A percentile compares a stretch with the other conserved stretches of the same genome.
Conservation (phyloP, 2,329 filamentous ascomycete species). For the Fusarium proliferatum region DNA sequence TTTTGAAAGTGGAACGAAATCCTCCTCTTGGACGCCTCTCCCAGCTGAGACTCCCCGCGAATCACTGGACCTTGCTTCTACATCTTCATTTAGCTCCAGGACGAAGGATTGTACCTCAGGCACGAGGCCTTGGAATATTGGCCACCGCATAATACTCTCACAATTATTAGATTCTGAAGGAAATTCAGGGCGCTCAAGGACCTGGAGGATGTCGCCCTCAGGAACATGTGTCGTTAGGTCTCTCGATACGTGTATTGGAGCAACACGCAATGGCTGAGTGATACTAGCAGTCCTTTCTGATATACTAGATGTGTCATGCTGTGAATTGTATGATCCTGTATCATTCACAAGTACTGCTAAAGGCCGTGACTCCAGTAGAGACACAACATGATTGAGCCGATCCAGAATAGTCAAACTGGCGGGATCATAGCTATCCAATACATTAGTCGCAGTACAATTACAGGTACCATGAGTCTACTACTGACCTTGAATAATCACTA, state of each 20-base stretch:
- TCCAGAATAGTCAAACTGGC: not conserved
- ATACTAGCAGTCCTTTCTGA: accelerated
- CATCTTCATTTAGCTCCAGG: not conserved
- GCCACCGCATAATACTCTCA: not conserved
- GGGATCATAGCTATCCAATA: not conserved
- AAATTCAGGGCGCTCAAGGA: not conserved
- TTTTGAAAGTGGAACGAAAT: not conserved
- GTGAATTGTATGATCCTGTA: accelerated
- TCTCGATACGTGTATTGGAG: not conserved
- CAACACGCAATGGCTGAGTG: not conserved
- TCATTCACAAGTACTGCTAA: not conserved
- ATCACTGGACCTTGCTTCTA: not conserved
- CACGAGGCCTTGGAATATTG: not conserved
- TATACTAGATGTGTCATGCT: accelerated
- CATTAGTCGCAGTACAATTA: accelerated
- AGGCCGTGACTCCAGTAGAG: not conserved
- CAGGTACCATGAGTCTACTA: accelerated
- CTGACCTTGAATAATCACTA: not conserved
- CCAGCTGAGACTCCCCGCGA: not conserved
- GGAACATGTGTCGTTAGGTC: not conserved
- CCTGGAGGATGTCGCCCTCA: not conserved
- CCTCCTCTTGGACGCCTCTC: not conserved
- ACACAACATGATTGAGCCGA: not conserved
- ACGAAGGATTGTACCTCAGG: not conserved
- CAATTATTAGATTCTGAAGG: not conserved